These are phyloP conservation scores for Hypsizygus ulmarius DNA, from an alignment of 1,284 basidiomycete species.

Conservation along the genomic window DNA sequence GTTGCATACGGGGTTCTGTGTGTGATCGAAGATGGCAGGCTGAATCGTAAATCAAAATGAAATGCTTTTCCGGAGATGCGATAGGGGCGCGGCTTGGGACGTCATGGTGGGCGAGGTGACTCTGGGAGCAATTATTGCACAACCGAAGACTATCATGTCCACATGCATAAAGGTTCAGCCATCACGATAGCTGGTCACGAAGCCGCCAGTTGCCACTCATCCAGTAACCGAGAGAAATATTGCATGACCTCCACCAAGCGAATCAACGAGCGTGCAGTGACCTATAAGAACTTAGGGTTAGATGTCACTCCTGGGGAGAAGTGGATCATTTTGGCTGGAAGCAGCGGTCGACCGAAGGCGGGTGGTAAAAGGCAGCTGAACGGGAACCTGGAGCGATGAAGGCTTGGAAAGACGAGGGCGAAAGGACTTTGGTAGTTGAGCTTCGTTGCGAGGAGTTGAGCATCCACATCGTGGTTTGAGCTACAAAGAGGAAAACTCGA, in stretches of 20 bases:
- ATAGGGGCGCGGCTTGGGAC: slow-evolving; percentile 30
- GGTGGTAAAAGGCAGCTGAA: slow-evolving; percentile 12
- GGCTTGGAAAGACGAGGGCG: slow-evolving; percentile 26
- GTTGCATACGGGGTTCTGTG: slow-evolving; percentile 44
- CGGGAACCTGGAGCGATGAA: slow-evolving; percentile 32
- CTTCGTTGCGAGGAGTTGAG: too few species aligned
- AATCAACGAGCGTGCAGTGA: slow-evolving; percentile 27
- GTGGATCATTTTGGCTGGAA: slow-evolving; percentile 35
- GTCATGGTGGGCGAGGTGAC: slow-evolving; percentile 34
- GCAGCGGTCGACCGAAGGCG: slow-evolving; percentile 19
- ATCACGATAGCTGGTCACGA: slow-evolving; percentile 16
- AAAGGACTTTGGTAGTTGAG: not conserved
- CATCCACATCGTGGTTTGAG: too few species aligned
- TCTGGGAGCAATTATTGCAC: slow-evolving; percentile 7
- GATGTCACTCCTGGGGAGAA: slow-evolving; percentile 38
- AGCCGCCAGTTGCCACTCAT: slow-evolving; percentile 28
- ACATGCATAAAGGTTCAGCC: slow-evolving; percentile 19
- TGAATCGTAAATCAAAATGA: slow-evolving; percentile 16
- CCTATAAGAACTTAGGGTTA: slow-evolving; percentile 48
- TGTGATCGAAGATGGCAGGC: slow-evolving; percentile 24
- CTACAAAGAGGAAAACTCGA: too few species aligned
- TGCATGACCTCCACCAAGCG: slow-evolving; percentile 28
- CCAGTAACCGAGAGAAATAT: slow-evolving; percentile 19
- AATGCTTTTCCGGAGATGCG: slow-evolving; percentile 49
- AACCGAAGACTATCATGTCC: slow-evolving; percentile 7